Evolutionary conservation across 2,329 filamentous ascomycete genomes (phyloP).

Genomic region (Trichophyton mentagrophytes): DNA sequence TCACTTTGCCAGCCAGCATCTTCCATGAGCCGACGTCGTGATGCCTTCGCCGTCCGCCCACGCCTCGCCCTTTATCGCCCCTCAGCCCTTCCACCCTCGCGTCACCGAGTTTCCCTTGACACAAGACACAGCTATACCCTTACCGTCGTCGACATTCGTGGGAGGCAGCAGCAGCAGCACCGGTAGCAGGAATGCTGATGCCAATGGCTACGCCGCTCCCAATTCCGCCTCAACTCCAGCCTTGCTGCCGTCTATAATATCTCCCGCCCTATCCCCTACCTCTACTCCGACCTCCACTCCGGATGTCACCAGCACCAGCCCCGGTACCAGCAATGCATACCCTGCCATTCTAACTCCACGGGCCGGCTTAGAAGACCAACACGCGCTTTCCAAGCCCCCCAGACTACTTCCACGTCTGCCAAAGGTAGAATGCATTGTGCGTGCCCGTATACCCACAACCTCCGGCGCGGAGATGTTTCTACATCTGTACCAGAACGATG

Average conservation of each 20-base stretch:
- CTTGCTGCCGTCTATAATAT: constrained; percentile 41
- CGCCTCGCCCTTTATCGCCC: constrained; percentile 38
- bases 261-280: constrained; percentile 41
- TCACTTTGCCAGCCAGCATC: neutral
- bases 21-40: constrained; percentile 10
- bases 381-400: constrained; percentile 44
- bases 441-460: constrained; percentile 87
- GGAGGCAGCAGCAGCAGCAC: neutral
- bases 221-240: constrained; percentile 26
- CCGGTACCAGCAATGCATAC: constrained; percentile 18
- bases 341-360: constrained; percentile 19
- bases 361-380: constrained; percentile 15
- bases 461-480: constrained; percentile 92
- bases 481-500: constrained; percentile 83
- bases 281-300: constrained; percentile 21
- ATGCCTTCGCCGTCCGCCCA: constrained; percentile 47
- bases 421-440: constrained; percentile 81
- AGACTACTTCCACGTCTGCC: constrained; percentile 64
- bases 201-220: constrained; percentile 14
- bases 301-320: neutral
- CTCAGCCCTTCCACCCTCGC: constrained; percentile 22
- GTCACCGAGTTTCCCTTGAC: constrained; percentile 18
- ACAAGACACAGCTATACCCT: neutral
- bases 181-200: constrained; percentile 6
- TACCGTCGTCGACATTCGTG: neutral